Percentiles rank a stretch among this genome's conserved stretches.
These are phyloP conservation scores for Pichia sp. DNA, from an alignment of 1,139 yeast genomes.

Conservation along the genomic window DNA sequence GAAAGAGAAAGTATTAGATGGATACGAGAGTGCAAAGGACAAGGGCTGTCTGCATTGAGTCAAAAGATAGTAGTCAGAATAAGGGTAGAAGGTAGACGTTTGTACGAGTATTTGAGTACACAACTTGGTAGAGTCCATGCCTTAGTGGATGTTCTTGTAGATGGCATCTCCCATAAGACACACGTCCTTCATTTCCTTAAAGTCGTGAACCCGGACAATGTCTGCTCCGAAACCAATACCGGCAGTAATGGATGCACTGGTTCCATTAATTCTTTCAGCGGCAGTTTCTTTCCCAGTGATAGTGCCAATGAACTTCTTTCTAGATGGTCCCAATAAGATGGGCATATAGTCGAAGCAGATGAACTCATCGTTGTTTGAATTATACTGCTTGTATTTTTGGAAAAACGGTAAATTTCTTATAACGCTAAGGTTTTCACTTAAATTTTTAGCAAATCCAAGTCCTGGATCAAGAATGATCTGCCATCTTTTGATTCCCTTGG, in stretches of 20 bases:
- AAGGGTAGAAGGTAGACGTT: too few species aligned
- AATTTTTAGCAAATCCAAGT: slow-evolving; percentile 81
- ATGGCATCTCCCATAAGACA: slow-evolving; percentile 71
- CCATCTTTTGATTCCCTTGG: slow-evolving; percentile 73
- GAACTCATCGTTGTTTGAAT: slow-evolving; percentile 24
- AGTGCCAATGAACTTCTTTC: slow-evolving; percentile 80
- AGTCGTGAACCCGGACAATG: slow-evolving; percentile 87
- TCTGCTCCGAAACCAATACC: slow-evolving; percentile 71
- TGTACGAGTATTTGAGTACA: too few species aligned
- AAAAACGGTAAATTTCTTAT: slow-evolving; percentile 52
- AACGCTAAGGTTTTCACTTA: slow-evolving; percentile 59
- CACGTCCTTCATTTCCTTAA: slow-evolving; percentile 57
- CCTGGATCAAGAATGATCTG: slow-evolving; percentile 93
- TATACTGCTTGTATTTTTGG: slow-evolving; percentile 37
- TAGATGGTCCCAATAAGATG: slow-evolving; percentile 75
- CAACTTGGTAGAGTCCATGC: too few species aligned
- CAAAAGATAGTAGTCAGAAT: too few species aligned
- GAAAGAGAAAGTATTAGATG: too few species aligned
- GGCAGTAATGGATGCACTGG: slow-evolving; percentile 70
- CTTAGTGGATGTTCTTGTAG: slow-evolving; percentile 37
- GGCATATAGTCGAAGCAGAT: slow-evolving; percentile 49
- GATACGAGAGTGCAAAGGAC: too few species aligned
- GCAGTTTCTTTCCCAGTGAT: slow-evolving; percentile 48
- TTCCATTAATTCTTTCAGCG: slow-evolving; percentile 60
- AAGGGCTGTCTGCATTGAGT: too few species aligned